Conservation (phyloP, 805 yeast species). For the Hanseniaspora jakobsenii region DNA sequence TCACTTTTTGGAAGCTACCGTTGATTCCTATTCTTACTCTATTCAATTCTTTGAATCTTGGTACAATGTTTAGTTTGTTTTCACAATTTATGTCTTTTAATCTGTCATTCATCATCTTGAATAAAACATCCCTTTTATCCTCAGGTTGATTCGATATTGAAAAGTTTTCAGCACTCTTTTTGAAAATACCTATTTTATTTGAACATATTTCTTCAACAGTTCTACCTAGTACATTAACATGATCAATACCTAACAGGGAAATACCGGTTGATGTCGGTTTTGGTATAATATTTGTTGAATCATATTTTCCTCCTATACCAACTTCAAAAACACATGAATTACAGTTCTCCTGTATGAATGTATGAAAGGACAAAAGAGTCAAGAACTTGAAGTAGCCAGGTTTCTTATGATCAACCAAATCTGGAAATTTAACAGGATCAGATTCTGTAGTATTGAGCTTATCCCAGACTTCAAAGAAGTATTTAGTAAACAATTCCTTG, state of each 20-base stretch:
- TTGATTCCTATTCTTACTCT: slow-evolving; percentile 51
- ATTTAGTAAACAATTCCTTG: slow-evolving; percentile 68
- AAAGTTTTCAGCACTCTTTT: slow-evolving; percentile 52
- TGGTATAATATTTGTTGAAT: slow-evolving; percentile 81
- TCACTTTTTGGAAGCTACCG: slow-evolving; percentile 72
- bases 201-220: slow-evolving; percentile 85
- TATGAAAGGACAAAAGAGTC: slow-evolving; percentile 82
- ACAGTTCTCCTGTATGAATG: slow-evolving; percentile 77
- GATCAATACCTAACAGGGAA: slow-evolving; percentile 82
- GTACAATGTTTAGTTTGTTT: slow-evolving; percentile 42
- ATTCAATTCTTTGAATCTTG: slow-evolving; percentile 31
- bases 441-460: slow-evolving; percentile 48
- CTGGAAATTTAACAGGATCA: slow-evolving; percentile 50
- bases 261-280: slow-evolving; percentile 79
- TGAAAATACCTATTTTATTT: slow-evolving; percentile 93
- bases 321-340: slow-evolving; percentile 92
- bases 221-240: slow-evolving; percentile 71
- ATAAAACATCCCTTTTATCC: slow-evolving; percentile 31
- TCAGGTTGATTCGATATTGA: slow-evolving; percentile 46
- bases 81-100: slow-evolving; percentile 46
- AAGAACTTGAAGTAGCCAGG: slow-evolving; percentile 90
- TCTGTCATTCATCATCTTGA: slow-evolving; percentile 47
- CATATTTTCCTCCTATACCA: slow-evolving; percentile 96
- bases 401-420: slow-evolving; percentile 57
- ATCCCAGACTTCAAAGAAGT: slow-evolving; percentile 94